phyloP scores from a whole-genome alignment of 352 stramenopile species.

The Globisporangium echinulatum region DNA sequence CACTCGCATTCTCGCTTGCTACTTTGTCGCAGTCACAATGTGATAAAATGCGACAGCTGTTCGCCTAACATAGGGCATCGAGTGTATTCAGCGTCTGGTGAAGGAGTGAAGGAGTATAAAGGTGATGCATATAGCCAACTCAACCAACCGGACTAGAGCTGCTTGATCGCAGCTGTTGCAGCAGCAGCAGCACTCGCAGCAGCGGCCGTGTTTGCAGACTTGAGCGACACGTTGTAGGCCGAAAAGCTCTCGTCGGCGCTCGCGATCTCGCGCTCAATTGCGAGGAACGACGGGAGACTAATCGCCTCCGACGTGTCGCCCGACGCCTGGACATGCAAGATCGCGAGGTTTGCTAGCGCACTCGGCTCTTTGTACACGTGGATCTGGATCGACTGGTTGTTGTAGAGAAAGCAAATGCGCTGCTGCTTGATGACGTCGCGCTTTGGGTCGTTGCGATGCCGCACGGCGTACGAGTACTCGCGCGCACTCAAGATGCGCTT shows the following conservation, averaged over 20 bases:
- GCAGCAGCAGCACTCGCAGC: conserved; percentile 14
- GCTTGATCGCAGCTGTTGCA: not conserved
- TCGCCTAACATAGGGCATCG: not conserved
- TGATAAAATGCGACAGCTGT: no score
- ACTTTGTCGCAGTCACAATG: no score
- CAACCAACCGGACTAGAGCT: conserved; percentile 2
- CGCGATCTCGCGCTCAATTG: conserved; percentile 59
- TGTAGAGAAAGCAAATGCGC: conserved; percentile 81
- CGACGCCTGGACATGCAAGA: conserved; percentile 75
- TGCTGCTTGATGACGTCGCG: conserved; percentile 85
- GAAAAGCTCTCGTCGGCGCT: conserved; percentile 59
- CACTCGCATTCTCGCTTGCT: no score
- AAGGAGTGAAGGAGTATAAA: no score
- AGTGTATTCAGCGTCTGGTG: conserved; percentile 1
- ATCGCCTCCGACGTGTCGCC: conserved; percentile 47
- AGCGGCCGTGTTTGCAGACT: conserved; percentile 11
- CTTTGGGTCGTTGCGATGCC: conserved; percentile 57
- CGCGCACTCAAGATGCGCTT: conserved; percentile 79
- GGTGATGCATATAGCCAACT: no score
- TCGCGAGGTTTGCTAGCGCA: conserved; percentile 47
- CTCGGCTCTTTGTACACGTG: conserved; percentile 81
- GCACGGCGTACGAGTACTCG: conserved; percentile 81
- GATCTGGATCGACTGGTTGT: conserved; percentile 85
- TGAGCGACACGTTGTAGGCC: conserved; percentile 79
- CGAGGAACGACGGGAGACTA: conserved; percentile 66